Evolutionary conservation across 2,329 filamentous ascomycete genomes (phyloP).

Genomic region (Alternaria sp.): DNA sequence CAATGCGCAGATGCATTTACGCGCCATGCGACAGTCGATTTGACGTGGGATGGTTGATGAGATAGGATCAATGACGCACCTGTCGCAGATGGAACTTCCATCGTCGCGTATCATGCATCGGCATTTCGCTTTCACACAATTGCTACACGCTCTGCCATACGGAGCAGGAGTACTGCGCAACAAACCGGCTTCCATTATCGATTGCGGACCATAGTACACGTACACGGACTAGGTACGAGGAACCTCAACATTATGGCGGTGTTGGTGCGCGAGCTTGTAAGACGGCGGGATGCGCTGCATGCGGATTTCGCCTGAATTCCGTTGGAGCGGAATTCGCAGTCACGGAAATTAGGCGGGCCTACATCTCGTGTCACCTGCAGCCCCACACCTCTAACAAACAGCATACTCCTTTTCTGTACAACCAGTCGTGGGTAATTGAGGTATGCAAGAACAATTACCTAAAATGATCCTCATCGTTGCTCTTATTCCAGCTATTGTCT

Average conservation of each 20-base stretch:
- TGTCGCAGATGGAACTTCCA: conserved; percentile 28
- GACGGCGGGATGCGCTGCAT: background rate
- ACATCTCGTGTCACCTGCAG: background rate
- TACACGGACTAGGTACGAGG: background rate
- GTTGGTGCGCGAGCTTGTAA: background rate
- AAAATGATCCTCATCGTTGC: background rate
- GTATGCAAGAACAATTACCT: background rate
- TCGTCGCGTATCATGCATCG: conserved; percentile 30
- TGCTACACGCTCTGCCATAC: conserved; percentile 38
- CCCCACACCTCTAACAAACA: too few species aligned
- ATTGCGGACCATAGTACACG: background rate
- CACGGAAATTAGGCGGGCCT: background rate
- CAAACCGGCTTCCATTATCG: conserved; percentile 30
- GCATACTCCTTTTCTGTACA: too few species aligned
- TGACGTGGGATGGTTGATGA: background rate
- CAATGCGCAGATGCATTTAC: background rate
- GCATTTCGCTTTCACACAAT: conserved; percentile 38
- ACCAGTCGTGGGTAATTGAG: background rate
- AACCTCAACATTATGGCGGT: background rate
- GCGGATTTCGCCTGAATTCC: background rate
- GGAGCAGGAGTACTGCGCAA: conserved; percentile 23
- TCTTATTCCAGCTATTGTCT: background rate
- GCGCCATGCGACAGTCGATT: background rate
- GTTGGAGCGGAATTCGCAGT: background rate
- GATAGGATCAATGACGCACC: conserved; percentile 20